Evolutionary conservation across 2,329 filamentous ascomycete genomes (phyloP), one percentile per base, ranked within the genome.

Genomic region (Fusarium protoensiforme): DNA sequence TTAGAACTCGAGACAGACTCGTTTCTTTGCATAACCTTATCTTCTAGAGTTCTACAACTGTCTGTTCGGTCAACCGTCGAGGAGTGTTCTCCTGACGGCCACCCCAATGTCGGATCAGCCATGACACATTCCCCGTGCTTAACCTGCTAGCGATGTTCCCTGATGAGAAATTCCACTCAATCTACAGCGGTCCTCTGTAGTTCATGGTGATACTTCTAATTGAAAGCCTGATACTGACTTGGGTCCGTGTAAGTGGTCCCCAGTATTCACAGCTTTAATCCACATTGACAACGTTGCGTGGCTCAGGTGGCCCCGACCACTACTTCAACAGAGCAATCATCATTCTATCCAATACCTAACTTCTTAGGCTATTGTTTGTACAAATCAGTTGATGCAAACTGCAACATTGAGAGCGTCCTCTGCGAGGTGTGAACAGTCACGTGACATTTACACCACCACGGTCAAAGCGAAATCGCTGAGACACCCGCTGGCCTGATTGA

Each of bases 391-490:
- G 22, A 46, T 27, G 41, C 5, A 18, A 46, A 46, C 9, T 46
- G 41, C 14, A 27, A 6, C 22, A 4, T 27, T 24, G 24, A 27
- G 14, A 27, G 24, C 14, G 41, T 16, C 41, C 14, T 46, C 41
- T 18, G 24, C 22, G 14, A 27, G 18, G 22, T 46, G 18, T 8
- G 24, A 27, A 27, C 14, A 11, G 41, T 46, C 41, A 46, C 41
- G 41, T 46, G 41, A 46, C 9, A 46, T 27, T 27, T 46, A 46
- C 41, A 46, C 22, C 41, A 46, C 22, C 41, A 46, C 41, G 41
- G 22, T 46, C 41, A 46, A 46, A 46, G 41, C 41, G 22, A 46
- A 46, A 46, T 46, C 41, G 41, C 41, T 27, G 22, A 46, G 41
- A 27, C 41, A 46, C 41, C 27, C 22, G 16, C 41, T 46, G 41